Percentiles rank a stretch among this genome's conserved stretches.
phyloP scores from a whole-genome alignment of 257 asterid genomes.

The Lithospermum erythrorhizon region DNA sequence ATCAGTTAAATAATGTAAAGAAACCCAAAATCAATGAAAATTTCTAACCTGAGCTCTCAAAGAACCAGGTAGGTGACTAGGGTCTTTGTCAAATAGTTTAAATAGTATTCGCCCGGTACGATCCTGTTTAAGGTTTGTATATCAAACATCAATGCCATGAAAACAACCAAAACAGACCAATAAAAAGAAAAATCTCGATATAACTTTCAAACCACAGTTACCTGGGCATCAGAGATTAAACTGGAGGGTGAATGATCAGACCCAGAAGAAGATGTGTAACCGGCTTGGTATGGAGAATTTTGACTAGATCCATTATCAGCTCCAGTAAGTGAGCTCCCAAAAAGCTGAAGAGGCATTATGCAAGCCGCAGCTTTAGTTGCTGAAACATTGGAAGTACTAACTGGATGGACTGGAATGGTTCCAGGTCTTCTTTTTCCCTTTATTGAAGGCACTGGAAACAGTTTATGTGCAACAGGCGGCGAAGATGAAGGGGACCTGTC shows the following conservation, averaged over 20 bases:
- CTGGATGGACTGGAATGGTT: constrained; percentile 23
- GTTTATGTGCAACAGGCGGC: constrained; percentile 51
- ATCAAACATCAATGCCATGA: constrained; percentile 4
- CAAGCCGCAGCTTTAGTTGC: constrained; percentile 27
- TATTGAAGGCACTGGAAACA: constrained; percentile 52
- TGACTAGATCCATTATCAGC: constrained; percentile 39
- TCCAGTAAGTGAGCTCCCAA: constrained; percentile 37
- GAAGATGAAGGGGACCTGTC: constrained; percentile 61
- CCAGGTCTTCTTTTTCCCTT: constrained; percentile 35
- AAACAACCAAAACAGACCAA: constrained; percentile 2
- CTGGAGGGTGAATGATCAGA: constrained; percentile 81
- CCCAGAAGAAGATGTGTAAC: constrained; percentile 65
- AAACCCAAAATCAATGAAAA: constrained; percentile 6
- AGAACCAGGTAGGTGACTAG: constrained; percentile 76
- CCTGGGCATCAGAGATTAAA: constrained; percentile 56
- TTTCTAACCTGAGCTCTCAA: constrained; percentile 55
- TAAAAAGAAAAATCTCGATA: neutral
- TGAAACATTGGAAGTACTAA: constrained; percentile 23
- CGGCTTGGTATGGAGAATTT: constrained; percentile 44
- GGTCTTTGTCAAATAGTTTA: constrained; percentile 93
- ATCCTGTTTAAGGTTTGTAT: constrained; percentile 36
- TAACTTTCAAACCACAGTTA: constrained; percentile 9
- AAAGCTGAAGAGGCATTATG: constrained; percentile 59
- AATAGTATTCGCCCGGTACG: constrained; percentile 78
- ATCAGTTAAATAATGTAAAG: constrained; percentile 3